A percentile compares a stretch with the other conserved stretches of the same genome.
phyloP scores from a whole-genome alignment of 495 filamentous ascomycete species.

The Xanthoparmelia taractica region DNA sequence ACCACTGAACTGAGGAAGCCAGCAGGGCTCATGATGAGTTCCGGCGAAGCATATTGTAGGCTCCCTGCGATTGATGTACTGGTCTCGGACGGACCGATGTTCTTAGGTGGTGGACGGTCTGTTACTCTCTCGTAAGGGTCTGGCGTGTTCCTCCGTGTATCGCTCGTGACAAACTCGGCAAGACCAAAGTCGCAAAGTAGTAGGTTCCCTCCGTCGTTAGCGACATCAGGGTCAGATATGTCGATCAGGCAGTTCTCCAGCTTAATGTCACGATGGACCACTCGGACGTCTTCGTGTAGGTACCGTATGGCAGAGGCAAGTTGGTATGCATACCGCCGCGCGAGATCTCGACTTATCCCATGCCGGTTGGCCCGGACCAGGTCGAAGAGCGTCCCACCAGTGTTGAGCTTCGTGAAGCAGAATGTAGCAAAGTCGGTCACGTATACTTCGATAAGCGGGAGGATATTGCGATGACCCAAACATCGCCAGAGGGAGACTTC shows the following conservation, averaged over 20 bases:
- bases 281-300: constrained; percentile 62
- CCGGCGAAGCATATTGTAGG: constrained; percentile 60
- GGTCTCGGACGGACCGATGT: constrained; percentile 49
- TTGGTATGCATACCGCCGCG: constrained; percentile 58
- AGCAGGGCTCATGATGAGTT: constrained; percentile 44
- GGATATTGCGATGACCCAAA: constrained; percentile 57
- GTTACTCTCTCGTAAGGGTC: constrained; percentile 41
- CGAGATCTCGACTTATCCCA: constrained; percentile 46
- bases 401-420: constrained; percentile 62
- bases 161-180: constrained; percentile 59
- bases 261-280: constrained; percentile 70
- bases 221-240: constrained; percentile 39
- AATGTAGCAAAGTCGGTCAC: constrained; percentile 66
- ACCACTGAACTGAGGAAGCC: constrained; percentile 49
- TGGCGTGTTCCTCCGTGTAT: constrained; percentile 39
- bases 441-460: constrained; percentile 60
- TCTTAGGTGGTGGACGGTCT: constrained; percentile 40
- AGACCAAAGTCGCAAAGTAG: constrained; percentile 71
- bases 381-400: constrained; percentile 65
- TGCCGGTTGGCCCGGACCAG: constrained; percentile 52
- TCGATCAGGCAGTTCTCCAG: constrained; percentile 71
- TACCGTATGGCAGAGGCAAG: constrained; percentile 64
- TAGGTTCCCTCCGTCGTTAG: constrained; percentile 48
- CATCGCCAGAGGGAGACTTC: constrained; percentile 66
- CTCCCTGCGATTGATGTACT: constrained; percentile 53